Percentiles rank a stretch among this genome's conserved stretches.
Conservation (phyloP, 768 basidiomycete species). For the Pisolithus orientalis region DNA sequence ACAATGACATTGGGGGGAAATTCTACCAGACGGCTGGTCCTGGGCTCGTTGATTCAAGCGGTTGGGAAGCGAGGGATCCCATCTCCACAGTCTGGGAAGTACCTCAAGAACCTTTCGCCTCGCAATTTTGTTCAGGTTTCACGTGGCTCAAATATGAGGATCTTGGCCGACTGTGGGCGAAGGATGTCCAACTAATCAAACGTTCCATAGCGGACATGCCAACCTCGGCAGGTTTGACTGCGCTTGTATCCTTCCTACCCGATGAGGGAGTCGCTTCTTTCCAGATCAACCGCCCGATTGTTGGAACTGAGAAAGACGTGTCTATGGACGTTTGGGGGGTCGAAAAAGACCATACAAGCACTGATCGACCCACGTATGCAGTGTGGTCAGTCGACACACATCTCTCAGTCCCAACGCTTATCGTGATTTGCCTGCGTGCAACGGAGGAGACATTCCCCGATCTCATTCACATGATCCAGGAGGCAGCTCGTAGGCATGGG, state of each 20-base stretch:
- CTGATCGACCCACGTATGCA: slow-evolving; percentile 24
- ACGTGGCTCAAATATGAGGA: slow-evolving; percentile 32
- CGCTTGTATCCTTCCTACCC: slow-evolving; percentile 37
- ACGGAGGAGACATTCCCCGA: slow-evolving; percentile 24
- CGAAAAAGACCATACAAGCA: slow-evolving; percentile 4
- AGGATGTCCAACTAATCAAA: slow-evolving; percentile 35
- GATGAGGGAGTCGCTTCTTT: slow-evolving; percentile 43
- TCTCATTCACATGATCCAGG: slow-evolving; percentile 31
- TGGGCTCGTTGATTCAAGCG: slow-evolving; percentile 20
- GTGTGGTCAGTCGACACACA: slow-evolving; percentile 40
- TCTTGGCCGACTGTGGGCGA: slow-evolving; percentile 32
- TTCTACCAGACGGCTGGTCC: slow-evolving; percentile 43
- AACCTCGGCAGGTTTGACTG: slow-evolving; percentile 2
- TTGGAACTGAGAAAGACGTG: slow-evolving; percentile 6
- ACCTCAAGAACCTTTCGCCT: slow-evolving; percentile 2
- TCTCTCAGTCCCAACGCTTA: slow-evolving; percentile 28
- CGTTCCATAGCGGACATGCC: slow-evolving; percentile 19
- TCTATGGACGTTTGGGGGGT: slow-evolving; percentile 17
- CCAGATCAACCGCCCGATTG: slow-evolving; percentile 30
- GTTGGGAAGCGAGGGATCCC: slow-evolving; percentile 39
- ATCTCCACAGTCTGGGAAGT: slow-evolving; percentile 38
- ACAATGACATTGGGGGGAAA: slow-evolving; percentile 44
- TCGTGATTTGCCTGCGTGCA: slow-evolving; percentile 39
- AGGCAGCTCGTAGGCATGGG: slow-evolving; percentile 28
- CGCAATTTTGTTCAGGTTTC: slow-evolving; percentile 6